Evolutionary conservation across 2,329 filamentous ascomycete genomes (phyloP).

Genomic region (Pseudogymnoascus sp.): DNA sequence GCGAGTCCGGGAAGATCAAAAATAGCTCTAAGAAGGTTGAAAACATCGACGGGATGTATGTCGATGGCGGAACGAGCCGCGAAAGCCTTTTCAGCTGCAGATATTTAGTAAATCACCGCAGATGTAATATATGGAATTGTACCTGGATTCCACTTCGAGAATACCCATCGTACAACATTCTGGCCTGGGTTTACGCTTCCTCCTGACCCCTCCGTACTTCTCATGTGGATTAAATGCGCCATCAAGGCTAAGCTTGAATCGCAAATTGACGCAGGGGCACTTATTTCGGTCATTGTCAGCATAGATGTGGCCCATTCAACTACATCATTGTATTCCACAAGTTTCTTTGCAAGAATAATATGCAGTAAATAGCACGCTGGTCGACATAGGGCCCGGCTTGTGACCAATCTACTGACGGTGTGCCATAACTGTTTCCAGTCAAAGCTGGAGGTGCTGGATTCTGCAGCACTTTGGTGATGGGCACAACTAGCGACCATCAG

Average conservation of each 20-base stretch:
- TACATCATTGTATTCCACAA: slow-evolving; percentile 60
- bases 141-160: slow-evolving; percentile 77
- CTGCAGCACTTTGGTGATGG: slow-evolving; percentile 31
- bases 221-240: slow-evolving; percentile 55
- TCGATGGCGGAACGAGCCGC: slow-evolving; percentile 56
- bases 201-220: slow-evolving; percentile 59
- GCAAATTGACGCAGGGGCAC: slow-evolving; percentile 67
- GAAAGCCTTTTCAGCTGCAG: slow-evolving; percentile 56
- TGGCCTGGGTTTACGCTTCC: slow-evolving; percentile 59
- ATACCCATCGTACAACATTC: slow-evolving; percentile 71
- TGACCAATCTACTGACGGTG: slow-evolving; percentile 59
- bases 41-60: slow-evolving; percentile 54
- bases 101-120: slow-evolving; percentile 15
- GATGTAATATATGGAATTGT: slow-evolving; percentile 27
- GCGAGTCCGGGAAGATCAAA: slow-evolving; percentile 41
- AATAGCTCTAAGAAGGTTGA: slow-evolving; percentile 61
- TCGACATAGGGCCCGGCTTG: slow-evolving; percentile 61
- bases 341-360: slow-evolving; percentile 52
- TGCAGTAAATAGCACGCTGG: slow-evolving; percentile 67
- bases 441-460: slow-evolving; percentile 33
- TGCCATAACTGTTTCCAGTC: slow-evolving; percentile 72
- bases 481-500: slow-evolving; percentile 34
- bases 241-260: slow-evolving; percentile 72
- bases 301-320: slow-evolving; percentile 64
- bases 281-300: slow-evolving; percentile 67